phyloP scores from a whole-genome alignment of 169 alveolate genomes.

The Plasmodium gallinaceum region DNA sequence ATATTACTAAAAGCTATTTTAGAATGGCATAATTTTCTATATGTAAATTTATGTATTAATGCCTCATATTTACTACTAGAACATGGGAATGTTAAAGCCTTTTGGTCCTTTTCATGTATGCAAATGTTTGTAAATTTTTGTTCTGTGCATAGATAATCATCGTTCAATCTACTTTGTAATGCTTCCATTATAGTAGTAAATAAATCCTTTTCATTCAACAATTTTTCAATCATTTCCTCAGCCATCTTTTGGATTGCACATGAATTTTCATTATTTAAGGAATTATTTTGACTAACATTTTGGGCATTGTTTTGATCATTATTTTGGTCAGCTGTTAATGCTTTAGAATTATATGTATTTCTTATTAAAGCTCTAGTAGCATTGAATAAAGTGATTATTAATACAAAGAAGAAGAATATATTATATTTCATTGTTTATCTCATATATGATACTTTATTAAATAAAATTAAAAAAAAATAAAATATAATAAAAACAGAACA shows the following conservation, averaged over 20 bases:
- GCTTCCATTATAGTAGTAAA: constrained; percentile 55
- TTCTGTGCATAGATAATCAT: constrained; percentile 33
- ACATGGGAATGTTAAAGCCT: constrained; percentile 46
- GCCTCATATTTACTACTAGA: constrained; percentile 53
- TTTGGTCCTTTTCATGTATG: constrained; percentile 52
- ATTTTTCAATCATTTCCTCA: constrained; percentile 72
- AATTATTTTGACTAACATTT: constrained; percentile 4
- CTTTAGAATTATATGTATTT: constrained; percentile 33
- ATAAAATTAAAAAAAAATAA: not conserved
- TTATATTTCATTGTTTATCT: constrained; percentile 55
- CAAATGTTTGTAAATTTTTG: constrained; percentile 51
- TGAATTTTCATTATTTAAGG: constrained; percentile 16
- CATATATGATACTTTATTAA: constrained; percentile 6
- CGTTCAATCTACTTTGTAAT: constrained; percentile 47
- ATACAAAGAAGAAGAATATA: constrained; percentile 7
- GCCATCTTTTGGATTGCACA: constrained; percentile 71
- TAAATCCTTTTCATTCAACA: constrained; percentile 58
- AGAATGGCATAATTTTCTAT: constrained; percentile 61
- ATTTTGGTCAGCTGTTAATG: constrained; percentile 23
- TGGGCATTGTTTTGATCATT: not conserved
- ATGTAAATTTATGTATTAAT: constrained; percentile 47
- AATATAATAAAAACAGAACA: not conserved
- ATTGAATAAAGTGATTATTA: constrained; percentile 20
- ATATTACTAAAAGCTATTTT: constrained; percentile 41
- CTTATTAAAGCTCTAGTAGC: constrained; percentile 24